A percentile compares a stretch with the other conserved stretches of the same genome.
Evolutionary conservation across 1,284 basidiomycete genomes (phyloP).

Genomic region (Marasmius sp.): DNA sequence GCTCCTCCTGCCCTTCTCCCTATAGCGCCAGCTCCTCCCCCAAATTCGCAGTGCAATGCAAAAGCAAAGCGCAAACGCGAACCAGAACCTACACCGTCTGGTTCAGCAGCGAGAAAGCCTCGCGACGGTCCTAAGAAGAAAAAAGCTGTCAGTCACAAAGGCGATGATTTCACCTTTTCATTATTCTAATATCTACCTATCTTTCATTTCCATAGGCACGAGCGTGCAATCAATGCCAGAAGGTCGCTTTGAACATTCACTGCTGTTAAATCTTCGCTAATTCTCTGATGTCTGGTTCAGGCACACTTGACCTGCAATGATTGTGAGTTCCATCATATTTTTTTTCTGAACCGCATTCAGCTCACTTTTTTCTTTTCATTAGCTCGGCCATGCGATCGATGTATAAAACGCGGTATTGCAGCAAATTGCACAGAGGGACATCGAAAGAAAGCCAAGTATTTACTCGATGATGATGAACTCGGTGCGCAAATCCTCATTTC

Average conservation of each 20-base stretch:
- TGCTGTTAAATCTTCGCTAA: neutral
- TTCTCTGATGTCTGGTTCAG: neutral
- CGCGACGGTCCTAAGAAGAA: conserved; percentile 84
- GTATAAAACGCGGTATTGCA: conserved; percentile 90
- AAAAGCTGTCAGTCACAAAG: conserved; percentile 47
- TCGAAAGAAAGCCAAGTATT: conserved; percentile 97
- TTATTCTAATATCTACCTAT: neutral
- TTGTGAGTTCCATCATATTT: conserved; percentile 55
- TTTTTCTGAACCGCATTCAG: conserved; percentile 18
- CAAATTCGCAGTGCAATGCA: conserved; percentile 13
- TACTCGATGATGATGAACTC: conserved; percentile 89
- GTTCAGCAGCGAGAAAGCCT: conserved; percentile 46
- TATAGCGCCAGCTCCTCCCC: conserved; percentile 12
- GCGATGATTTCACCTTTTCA: neutral
- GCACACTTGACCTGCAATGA: conserved; percentile 98
- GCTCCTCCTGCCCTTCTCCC: neutral
- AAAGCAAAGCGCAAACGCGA: conserved; percentile 42
- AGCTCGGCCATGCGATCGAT: conserved; percentile 95
- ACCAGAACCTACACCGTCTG: conserved; percentile 41
- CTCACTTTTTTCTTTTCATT: conserved; percentile 18
- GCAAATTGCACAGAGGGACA: conserved; percentile 91
- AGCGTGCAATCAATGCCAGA: conserved; percentile 94
- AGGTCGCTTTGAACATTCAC: conserved; percentile 26
- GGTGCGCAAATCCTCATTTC: conserved; percentile 50
- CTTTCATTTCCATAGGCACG: conserved; percentile 37